Base-by-base conservation (phyloP, 169 alveolate species). In the Plasmodium chabaudi region DNA sequence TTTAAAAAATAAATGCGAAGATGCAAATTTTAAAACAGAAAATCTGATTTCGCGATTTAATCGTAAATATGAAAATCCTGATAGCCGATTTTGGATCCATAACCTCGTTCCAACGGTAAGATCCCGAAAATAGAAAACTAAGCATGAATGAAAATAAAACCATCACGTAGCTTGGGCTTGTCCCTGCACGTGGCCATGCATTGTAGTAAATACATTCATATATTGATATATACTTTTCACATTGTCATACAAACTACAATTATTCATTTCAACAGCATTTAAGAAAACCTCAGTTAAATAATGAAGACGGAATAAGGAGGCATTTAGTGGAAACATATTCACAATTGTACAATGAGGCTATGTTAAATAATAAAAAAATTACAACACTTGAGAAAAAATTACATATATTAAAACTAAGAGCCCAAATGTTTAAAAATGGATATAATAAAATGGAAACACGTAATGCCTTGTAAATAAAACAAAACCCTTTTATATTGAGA, bases 1-100 rank as follows among this genome's bases (percentile, higher is more conserved):
- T 42, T 56, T 77, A 15, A 77, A 77, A 23, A 77, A 77, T 13
- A 77, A 77, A 21, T 77, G 88, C 13, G 88, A 49, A 0, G 77
- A 77, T 56, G 88, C 88, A n/a, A 77, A 44, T 42, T 77, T 77
- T 69, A 61, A 51, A 56, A 68, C 60, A 21, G 61, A 77, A 57
- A 53, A 39, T 23, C 46, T 77, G 42, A 57, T 68, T 1, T 77
- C 77, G 15, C 47, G 55, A 55, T 77, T 77, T 34, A 57, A 65
- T 21, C 9, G 61, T 5, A 77, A 77, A 46, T 77, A 77, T 34
- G 88, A 77, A 57, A 77, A 77, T 42, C 88, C 88, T 19, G 88
- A 77, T 47, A 63, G 53, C 59, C 75, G 77, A 5, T 77, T 77
- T 56, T 77, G 88, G 88, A 15, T 77, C 9, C 88, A 77, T 27